Base-by-base conservation (phyloP, 805 yeast genomes). In the Candida easanensis region DNA sequence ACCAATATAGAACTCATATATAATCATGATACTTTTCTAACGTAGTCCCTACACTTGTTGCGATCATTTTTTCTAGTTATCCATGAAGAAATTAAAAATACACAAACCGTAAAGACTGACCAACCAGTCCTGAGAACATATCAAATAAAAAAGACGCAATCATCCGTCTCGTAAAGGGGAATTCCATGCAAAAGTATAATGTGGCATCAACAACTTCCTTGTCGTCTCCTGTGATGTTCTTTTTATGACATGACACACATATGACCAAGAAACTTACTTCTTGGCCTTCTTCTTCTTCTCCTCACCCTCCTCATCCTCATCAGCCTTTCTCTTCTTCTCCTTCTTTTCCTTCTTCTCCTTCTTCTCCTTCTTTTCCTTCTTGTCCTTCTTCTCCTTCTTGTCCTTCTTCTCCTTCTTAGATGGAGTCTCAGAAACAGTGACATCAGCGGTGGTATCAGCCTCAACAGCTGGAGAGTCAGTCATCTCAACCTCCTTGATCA, bases 321-420 rank as follows among this genome's bases (percentile, higher is more conserved):
- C 77, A 61, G 78, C 77, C 61, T 79, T 77, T 74, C 81, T 77
- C 60, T 81, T 42, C 39, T 40, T 49, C 57, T 60, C 69, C 57
- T 69, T 67, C 64, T 70, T 69, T 19, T 70, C 64, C 58, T 80
- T 36, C 39, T 37, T 47, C 54, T 61, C 69, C 58, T 69, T 68
- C 64, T 70, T 69, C 19, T 71, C 66, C 53, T 70, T 70, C 61
- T 69, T 70, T 68, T 73, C 65, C 56, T 71, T 71, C 68, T 71
- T 80, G 73, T 71, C 55, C 73, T 73, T 66, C 70, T 73, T 76
- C 54, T 76, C 73, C 60, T 76, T 75, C 46, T 71, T 72, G 64
- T 76, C 73, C 62, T 76, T 70, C 50, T 72, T 76, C 68, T 80
- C 77, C 64, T 79, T 77, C 60, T 79, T 78, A 74, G 77, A 39